Evolutionary conservation across 73 alveolate species (phyloP).

Genomic region (Paramecium bursaria): DNA sequence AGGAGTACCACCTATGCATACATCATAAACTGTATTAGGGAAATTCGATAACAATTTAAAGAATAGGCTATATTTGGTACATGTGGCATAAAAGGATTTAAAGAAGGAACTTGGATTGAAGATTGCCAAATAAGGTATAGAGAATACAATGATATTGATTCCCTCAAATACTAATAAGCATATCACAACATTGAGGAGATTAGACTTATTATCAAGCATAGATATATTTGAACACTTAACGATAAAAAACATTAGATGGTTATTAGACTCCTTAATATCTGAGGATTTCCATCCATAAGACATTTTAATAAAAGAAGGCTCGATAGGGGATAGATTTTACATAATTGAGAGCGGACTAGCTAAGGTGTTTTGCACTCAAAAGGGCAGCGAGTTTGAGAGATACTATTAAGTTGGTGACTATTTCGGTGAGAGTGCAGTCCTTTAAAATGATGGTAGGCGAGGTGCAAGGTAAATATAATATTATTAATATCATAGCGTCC

Average conservation of each 20-base stretch:
- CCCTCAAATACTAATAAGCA: slow-evolving; percentile 67
- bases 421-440: slow-evolving; percentile 69
- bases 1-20: slow-evolving; percentile 72
- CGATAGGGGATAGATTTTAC: slow-evolving; percentile 68
- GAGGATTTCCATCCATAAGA: slow-evolving; percentile 63
- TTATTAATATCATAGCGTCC: slow-evolving; percentile 28
- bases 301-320: slow-evolving; percentile 59
- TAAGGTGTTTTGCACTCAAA: slow-evolving; percentile 41
- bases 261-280: slow-evolving; percentile 50
- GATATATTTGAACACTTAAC: slow-evolving; percentile 63
- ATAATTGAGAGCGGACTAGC: slow-evolving; percentile 69
- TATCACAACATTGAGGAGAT: slow-evolving; percentile 57
- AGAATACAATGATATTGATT: slow-evolving; percentile 65
- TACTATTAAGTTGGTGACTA: slow-evolving; percentile 64
- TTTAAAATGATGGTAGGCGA: slow-evolving; percentile 68
- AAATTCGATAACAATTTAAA: slow-evolving; percentile 40
- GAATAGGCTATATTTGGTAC: slow-evolving; percentile 62
- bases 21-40: slow-evolving; percentile 47
- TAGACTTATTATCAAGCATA: slow-evolving; percentile 59
- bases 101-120: slow-evolving; percentile 66
- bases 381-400: slow-evolving; percentile 64
- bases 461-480: slow-evolving; percentile 59
- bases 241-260: slow-evolving; percentile 64
- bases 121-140: slow-evolving; percentile 69
- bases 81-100: slow-evolving; percentile 59